Conservation (phyloP, 2,329 filamentous ascomycete species). For the Pseudogymnoascus sp. region DNA sequence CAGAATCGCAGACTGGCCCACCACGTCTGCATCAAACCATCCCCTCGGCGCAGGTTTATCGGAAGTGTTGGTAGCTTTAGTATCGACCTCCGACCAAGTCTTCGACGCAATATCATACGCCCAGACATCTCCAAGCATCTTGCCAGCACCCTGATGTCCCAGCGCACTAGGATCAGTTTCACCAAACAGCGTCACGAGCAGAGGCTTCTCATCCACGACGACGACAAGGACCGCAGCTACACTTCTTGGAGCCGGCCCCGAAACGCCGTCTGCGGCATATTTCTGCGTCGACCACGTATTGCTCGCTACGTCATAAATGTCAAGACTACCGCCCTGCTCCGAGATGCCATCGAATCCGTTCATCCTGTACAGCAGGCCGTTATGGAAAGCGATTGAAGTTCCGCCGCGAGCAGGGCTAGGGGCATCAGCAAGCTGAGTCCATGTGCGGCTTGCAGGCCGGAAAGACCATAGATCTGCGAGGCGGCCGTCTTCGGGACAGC, state of each 20-base stretch:
- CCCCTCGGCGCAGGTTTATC: constrained; percentile 29
- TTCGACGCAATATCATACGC: constrained; percentile 30
- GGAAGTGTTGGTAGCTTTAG: constrained; percentile 13
- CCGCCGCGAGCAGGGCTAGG: constrained; percentile 46
- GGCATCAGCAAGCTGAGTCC: constrained; percentile 45
- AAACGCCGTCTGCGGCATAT: constrained; percentile 24
- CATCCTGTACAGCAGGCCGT: constrained; percentile 46
- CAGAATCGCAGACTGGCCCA: constrained; percentile 23
- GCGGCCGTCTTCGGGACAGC: constrained; percentile 48
- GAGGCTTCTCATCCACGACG: constrained; percentile 18
- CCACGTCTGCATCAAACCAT: constrained; percentile 34
- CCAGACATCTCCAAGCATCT: constrained; percentile 36
- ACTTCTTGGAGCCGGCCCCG: constrained; percentile 29
- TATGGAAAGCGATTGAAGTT: constrained; percentile 36
- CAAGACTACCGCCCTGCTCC: constrained; percentile 50
- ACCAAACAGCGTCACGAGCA: constrained; percentile 34
- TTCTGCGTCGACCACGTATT: constrained; percentile 24
- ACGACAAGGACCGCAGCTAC: constrained; percentile 27
- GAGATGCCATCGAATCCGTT: constrained; percentile 54
- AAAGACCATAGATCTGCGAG: constrained; percentile 55
- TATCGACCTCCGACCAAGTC: constrained; percentile 26
- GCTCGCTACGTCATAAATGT: constrained; percentile 33
- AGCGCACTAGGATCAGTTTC: constrained; percentile 32
- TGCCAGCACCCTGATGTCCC: constrained; percentile 34
- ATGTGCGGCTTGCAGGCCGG: constrained; percentile 35